Evolutionary conservation across 177 flowering plant genomes (phyloP), one percentile per base, ranked within the genome.

Genomic region (Vitis hybrid): DNA sequence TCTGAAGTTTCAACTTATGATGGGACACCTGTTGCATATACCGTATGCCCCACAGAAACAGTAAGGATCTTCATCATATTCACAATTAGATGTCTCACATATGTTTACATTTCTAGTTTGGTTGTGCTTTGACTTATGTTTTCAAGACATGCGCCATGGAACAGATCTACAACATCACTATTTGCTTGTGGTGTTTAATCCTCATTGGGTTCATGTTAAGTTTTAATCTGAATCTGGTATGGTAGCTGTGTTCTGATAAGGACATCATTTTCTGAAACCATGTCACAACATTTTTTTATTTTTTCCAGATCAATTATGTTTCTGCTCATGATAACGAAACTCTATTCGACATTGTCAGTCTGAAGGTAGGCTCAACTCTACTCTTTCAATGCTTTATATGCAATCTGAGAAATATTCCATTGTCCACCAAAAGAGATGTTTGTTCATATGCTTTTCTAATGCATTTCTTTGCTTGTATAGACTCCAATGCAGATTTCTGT

Each of bases 321-420:
- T 92, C 99, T 66, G 97, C 97, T 81, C 99, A 94, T 86, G 99
- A 94, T 84, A 94, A 94, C 59, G 97, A 94, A 75, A 92, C 99
- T 50, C 80, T 91, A 23, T 94, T 94, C 68, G 99, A 94, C 79
- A 86, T 91, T 52, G 80, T 92, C 71, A 87, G 89, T 74, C 77
- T 94, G 80, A 94, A 94, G 93, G 98, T 94, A 86, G 32, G 57
- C 17, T 67, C 56, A 62, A 51, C 23, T 18, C 30, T 10, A n/a
- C 52, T 52, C 45, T 51, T 64, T 9, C 12, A 45, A 21, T 26
- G 19, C 17, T 57, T 62, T 71, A 15, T 34, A 2, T 70, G 52
- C 61, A 17, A 2, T 26, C 30, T 26, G n/a, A 57, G 52, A 45
- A 13, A 67, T 26, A 34, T 67, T 17, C n/a, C 10, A 66, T 30